These are phyloP conservation scores for Bipolaris bicolor DNA, from an alignment of 2,329 filamentous ascomycete species.

Conservation along the genomic window DNA sequence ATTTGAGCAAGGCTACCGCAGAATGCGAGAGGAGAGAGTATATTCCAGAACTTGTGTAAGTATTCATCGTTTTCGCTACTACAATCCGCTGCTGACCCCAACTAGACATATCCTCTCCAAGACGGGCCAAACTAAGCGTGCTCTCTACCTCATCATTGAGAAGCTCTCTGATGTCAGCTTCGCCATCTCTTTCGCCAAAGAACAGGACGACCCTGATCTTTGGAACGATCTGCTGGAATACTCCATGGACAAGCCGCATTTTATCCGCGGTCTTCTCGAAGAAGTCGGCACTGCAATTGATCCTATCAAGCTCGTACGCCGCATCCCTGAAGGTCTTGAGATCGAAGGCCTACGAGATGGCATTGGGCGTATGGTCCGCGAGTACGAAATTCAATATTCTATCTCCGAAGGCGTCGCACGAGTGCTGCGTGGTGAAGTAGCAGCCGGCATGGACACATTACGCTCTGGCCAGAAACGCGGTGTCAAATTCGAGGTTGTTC, in stretches of 20 bases:
- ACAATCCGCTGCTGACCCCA: constrained; percentile 22
- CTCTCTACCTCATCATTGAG: constrained; percentile 90
- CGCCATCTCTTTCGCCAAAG: constrained; percentile 92
- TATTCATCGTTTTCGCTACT: neutral
- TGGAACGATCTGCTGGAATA: constrained; percentile 96
- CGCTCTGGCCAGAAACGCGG: constrained; percentile 80
- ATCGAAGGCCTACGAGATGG: constrained; percentile 90
- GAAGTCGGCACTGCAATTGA: constrained; percentile 94
- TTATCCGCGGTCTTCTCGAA: constrained; percentile 89
- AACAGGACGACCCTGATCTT: constrained; percentile 87
- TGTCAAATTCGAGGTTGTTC: constrained; percentile 82
- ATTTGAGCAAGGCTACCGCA: constrained; percentile 77
- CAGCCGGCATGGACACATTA: constrained; percentile 78
- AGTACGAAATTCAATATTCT: constrained; percentile 93
- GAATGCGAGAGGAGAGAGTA: constrained; percentile 82
- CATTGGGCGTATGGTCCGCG: constrained; percentile 86
- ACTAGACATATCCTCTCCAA: constrained; percentile 82
- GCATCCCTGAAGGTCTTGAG: constrained; percentile 91
- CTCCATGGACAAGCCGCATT: constrained; percentile 95
- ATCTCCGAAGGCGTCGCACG: constrained; percentile 89
- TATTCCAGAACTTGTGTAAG: constrained; percentile 83
- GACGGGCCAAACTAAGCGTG: constrained; percentile 90
- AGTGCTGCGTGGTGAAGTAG: constrained; percentile 86
- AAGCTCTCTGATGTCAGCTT: constrained; percentile 89
- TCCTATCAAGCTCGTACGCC: constrained; percentile 84